Percentiles rank a stretch among this genome's conserved stretches.
phyloP scores from a whole-genome alignment of 768 basidiomycete species.

The Lactarius evosmus region DNA sequence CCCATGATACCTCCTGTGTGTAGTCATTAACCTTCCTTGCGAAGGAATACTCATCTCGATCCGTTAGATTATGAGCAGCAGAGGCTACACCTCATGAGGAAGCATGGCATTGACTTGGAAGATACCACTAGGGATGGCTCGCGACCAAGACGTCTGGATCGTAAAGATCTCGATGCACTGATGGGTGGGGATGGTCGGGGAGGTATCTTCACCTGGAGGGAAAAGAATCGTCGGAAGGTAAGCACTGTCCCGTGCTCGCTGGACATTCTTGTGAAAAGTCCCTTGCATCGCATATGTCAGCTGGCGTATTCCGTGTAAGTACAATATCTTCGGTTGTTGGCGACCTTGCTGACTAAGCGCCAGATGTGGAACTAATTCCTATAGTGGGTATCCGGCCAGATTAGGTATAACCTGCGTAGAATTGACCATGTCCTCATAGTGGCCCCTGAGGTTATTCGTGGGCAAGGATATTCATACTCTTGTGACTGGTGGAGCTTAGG shows the following conservation, averaged over 20 bases:
- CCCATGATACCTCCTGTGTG: slow-evolving; percentile 89
- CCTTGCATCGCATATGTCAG: slow-evolving; percentile 38
- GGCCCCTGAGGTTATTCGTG: slow-evolving; percentile 88
- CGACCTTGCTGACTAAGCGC: slow-evolving; percentile 32
- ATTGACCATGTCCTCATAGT: slow-evolving; percentile 43
- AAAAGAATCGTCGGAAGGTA: slow-evolving; percentile 89
- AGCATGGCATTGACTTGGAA: slow-evolving; percentile 94
- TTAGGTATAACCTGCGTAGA: not conserved
- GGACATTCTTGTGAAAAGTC: slow-evolving; percentile 22
- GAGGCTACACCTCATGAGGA: slow-evolving; percentile 79
- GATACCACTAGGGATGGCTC: slow-evolving; percentile 68
- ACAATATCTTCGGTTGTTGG: slow-evolving; percentile 8
- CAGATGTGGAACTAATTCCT: slow-evolving; percentile 83
- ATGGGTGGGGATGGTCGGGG: slow-evolving; percentile 82
- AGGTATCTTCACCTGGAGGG: slow-evolving; percentile 93
- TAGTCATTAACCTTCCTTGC: slow-evolving; percentile 28
- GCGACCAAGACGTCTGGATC: slow-evolving; percentile 76
- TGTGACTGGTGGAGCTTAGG: slow-evolving; percentile 99
- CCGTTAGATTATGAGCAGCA: slow-evolving; percentile 88
- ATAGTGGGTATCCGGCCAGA: slow-evolving; percentile 53
- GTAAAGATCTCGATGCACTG: slow-evolving; percentile 75
- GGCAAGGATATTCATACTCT: slow-evolving; percentile 88
- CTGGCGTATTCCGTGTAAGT: slow-evolving; percentile 87
- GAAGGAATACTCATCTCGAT: slow-evolving; percentile 21
- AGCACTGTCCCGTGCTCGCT: slow-evolving; percentile 36